Base-by-base conservation (phyloP, 2,329 filamentous ascomycete species). In the Trichoderma sp. region DNA sequence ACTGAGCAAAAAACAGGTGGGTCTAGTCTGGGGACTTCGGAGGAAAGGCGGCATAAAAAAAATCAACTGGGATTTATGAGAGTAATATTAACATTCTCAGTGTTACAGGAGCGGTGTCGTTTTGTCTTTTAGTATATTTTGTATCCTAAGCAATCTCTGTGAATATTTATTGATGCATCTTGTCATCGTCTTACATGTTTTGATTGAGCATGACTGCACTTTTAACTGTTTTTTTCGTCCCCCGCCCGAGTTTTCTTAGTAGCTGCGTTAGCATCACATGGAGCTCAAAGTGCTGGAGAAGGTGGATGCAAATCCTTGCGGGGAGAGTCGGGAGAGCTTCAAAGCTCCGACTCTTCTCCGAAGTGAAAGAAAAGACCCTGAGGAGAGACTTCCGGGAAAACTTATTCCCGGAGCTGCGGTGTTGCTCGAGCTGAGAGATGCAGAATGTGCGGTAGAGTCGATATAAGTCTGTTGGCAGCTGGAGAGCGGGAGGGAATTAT, bases 1-100 rank as follows among this genome's bases (percentile, higher is more conserved):
- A 30, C 34, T 64, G 59, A 46, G 59, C 52, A 68, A 66, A 69
- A 66, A 43, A 43, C 61, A 54, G 63, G 68, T 69, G 68, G 68
- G 66, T 26, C 59, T 32, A 46, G 64, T 54, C 59, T 66, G 59
- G 64, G 39, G 55, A 59, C 34, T 24, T 60, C 43, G 32, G 56
- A 60, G 43, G 16, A 34, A 59, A 28, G 37, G 46, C 46, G 46
- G 59, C 39, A 49, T 43, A 37, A 59, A 26, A 55, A 51, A 34
- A 21, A 24, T 32, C 24, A 60, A 13, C n/a, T 43, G 34, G 24
- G 34, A 11, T 24, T 28, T 8, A n/a, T n/a, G 39, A 43, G 39
- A 43, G 39, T n/a, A 43, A 43, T 43, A 43, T 43, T n/a, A n/a
- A 43, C 39, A n/a, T 43, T 43, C 39, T 43, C 39, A 18, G n/a